Evolutionary conservation across 192 early-diverging fungal genomes (phyloP).

Genomic region (Coemansia sp.): DNA sequence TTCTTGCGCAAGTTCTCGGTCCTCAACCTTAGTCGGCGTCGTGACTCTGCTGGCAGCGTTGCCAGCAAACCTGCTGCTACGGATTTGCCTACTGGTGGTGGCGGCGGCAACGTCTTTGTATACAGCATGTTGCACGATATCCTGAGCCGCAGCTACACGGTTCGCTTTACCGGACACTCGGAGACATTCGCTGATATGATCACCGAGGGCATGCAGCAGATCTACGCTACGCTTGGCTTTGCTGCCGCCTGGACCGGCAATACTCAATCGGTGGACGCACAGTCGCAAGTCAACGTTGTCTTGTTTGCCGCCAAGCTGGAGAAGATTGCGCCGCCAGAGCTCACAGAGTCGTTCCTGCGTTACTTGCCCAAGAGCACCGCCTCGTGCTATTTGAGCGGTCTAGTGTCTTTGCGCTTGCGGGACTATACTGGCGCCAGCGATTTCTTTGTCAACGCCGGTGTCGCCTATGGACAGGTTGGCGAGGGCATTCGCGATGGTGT

Average conservation of each 20-base stretch:
- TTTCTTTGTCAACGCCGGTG: slow-evolving; percentile 36
- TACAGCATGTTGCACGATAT: slow-evolving; percentile 53
- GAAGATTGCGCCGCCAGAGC: slow-evolving; percentile 27
- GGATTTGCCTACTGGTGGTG: no score
- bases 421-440: slow-evolving; percentile 32
- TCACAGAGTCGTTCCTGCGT: slow-evolving; percentile 36
- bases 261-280: neutral
- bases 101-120: slow-evolving; percentile 9
- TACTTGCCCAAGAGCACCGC: slow-evolving; percentile 40
- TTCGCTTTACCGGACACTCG: slow-evolving; percentile 32
- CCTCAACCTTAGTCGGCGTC: slow-evolving; percentile 41
- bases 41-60: slow-evolving; percentile 28
- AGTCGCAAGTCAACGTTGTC: slow-evolving; percentile 23
- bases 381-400: slow-evolving; percentile 37
- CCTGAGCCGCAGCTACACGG: slow-evolving; percentile 17
- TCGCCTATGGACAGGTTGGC: slow-evolving; percentile 26
- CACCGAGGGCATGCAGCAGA: slow-evolving; percentile 36
- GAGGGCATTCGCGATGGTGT: slow-evolving; percentile 25
- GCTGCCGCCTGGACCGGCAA: slow-evolving; percentile 11
- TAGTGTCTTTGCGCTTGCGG: slow-evolving; percentile 42
- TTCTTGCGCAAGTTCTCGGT: slow-evolving; percentile 53
- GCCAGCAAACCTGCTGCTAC: neutral
- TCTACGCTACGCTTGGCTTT: slow-evolving; percentile 27
- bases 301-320: slow-evolving; percentile 46
- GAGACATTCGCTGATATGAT: slow-evolving; percentile 52